Conservation (phyloP, 805 yeast genomes). For the Saturnispora dispora region DNA sequence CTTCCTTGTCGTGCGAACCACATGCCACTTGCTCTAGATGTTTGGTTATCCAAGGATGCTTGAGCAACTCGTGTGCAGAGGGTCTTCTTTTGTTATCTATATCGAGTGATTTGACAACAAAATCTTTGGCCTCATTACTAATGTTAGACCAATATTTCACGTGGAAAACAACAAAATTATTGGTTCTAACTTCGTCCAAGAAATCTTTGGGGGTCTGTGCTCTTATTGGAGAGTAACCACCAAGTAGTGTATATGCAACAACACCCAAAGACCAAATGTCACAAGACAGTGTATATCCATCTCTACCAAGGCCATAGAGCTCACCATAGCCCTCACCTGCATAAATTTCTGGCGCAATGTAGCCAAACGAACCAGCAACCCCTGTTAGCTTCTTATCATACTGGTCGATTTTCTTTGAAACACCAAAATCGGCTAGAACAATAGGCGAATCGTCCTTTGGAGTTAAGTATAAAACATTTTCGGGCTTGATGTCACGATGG, state of each 20-base stretch:
- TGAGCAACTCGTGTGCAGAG: constrained; percentile 52
- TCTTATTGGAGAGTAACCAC: constrained; percentile 89
- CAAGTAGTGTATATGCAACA: constrained; percentile 77
- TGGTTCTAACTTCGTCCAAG: constrained; percentile 65
- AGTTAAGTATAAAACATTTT: constrained; percentile 71
- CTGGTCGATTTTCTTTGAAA: constrained; percentile 58
- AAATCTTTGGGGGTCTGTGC: constrained; percentile 79
- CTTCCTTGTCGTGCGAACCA: constrained; percentile 11
- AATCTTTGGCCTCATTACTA: constrained; percentile 69
- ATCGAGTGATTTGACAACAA: constrained; percentile 63
- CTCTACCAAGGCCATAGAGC: constrained; percentile 27
- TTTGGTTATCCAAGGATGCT: constrained; percentile 69
- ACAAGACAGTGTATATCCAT: constrained; percentile 91
- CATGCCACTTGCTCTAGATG: constrained; percentile 20
- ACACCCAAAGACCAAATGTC: constrained; percentile 96
- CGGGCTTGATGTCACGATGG: constrained; percentile 93
- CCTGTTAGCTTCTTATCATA: constrained; percentile 23
- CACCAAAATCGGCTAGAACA: constrained; percentile 93
- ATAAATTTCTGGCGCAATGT: constrained; percentile 94
- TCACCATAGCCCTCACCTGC: constrained; percentile 39
- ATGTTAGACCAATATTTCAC: constrained; percentile 79
- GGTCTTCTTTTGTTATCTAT: constrained; percentile 61
- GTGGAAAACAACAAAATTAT: constrained; percentile 75
- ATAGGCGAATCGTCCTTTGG: constrained; percentile 54
- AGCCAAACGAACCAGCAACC: constrained; percentile 75